Evolutionary conservation across 2,329 filamentous ascomycete genomes (phyloP), one percentile per base, ranked within the genome.

Genomic region (Taxawa tesnikishii): DNA sequence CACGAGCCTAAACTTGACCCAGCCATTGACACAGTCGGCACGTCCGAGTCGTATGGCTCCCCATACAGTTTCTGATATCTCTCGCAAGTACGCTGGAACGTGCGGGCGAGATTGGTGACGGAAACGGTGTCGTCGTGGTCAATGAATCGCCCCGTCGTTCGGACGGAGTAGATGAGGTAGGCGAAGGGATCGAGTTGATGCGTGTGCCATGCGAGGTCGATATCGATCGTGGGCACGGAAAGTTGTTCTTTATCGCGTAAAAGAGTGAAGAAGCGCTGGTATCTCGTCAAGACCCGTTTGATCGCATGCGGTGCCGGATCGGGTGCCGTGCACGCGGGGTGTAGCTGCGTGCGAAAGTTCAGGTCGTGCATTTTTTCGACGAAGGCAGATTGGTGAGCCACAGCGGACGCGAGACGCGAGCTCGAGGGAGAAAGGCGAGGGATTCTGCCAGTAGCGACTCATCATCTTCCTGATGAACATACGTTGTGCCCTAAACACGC

Each of bases 91-190:
- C 73, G 82, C 48, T 76, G 72, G 46, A 88, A 88, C 5, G 67
- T 63, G 2, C 62, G 59, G 27, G 70, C 70, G 5, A 90, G 66
- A 29, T 64, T 66, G 10, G 59, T 60, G 45, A 84, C 78, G 30
- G 77, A 73, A 15, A 92, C 74, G 55, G 88, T 88, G 60, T 92
- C 83, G 51, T 90, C 78, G 48, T 92, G 83, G 47, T 87, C 75
- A 43, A 88, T 69, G 47, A 84, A 83, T 30, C 67, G 71, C 2
- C 46, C 46, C 3, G 65, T 66, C 14, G 51, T 51, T 1, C 30
- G 33, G 1, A 65, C 48, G 2, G 70, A 77, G 48, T 69, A 76
- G 3, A 49, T 37, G 45, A 73, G 78, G 55, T 90, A 90, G 4
- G 59, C 47, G 3, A 49, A 45, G 0, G 82, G 77, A 6, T 61